Evolutionary conservation across 257 asterid species (phyloP), one percentile per base, ranked within the genome.

Genomic region (Cinchona pubescens): DNA sequence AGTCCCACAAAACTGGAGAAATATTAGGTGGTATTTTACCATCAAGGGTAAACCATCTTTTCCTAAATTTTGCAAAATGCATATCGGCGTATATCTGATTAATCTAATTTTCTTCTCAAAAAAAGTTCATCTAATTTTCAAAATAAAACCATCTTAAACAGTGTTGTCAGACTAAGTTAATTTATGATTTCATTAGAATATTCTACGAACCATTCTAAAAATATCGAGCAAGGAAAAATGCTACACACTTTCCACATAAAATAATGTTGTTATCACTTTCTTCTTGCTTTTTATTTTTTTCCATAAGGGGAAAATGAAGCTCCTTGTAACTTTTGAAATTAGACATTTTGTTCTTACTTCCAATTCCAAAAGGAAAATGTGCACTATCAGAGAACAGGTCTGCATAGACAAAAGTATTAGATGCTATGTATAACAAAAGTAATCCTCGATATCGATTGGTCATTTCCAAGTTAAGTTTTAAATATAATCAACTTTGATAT

Each of bases 391-490:
- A 32, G 37, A 46, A 51, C 51, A 69, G 25, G 15, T 5, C 48
- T 68, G 43, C 64, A 48, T 79, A 60, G 37, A 53, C 38, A 59
- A 62, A 59, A 79, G 83, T 65, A 79, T 79, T 51, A 76, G 83
- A 79, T 79, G 76, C 83, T 67, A 75, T 37, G 65, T 46, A 67
- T 21, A 60, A 67, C 37, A 16, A 60, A 37, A 11, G 58, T 40
- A 18, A 38, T 16, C 55, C 25, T 18, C 37, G 69, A 72, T 78
- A 16, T 18, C 37, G 69, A 72, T 78, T 66, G 25, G 72, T 45
- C 75, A 27, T 63, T 45, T 72, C 72, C 18, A 25, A 30, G 32
- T 48, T 29, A 32, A 27, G 65, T 75, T 66, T 5, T 8, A 27
- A 16, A 65, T 32, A 78, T 65, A 32, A 78, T 29, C 74, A 61